phyloP scores from a whole-genome alignment of 345 rosid species.

The Bretschneidera sinensis region DNA sequence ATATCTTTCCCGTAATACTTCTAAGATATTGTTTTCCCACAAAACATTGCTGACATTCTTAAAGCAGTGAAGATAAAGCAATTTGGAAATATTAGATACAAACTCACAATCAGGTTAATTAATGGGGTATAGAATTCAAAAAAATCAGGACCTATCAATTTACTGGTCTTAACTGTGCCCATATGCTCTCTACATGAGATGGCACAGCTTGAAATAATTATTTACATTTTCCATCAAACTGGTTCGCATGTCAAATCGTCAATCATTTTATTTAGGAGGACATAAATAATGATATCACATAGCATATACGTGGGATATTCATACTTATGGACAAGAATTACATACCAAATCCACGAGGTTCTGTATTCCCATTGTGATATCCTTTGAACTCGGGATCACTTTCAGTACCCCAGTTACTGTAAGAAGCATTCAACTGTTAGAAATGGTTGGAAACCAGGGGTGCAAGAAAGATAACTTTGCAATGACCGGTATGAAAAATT shows the following conservation, averaged over 20 bases:
- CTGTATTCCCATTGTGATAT: conserved; percentile 90
- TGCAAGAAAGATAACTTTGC: neutral
- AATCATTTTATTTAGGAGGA: neutral
- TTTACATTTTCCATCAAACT: neutral
- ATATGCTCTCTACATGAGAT: neutral
- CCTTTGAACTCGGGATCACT: conserved; percentile 86
- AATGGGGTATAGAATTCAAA: neutral
- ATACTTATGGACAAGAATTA: neutral
- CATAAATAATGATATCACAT: neutral
- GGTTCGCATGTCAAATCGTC: too few relatives aligned
- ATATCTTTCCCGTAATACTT: neutral
- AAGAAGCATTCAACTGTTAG: conserved; percentile 19
- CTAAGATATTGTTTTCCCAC: neutral
- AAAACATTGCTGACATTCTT: neutral
- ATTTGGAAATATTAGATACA: neutral
- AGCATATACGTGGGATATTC: neutral
- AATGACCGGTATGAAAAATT: neutral
- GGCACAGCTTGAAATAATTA: neutral
- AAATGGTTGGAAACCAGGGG: neutral
- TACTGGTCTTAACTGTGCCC: neutral
- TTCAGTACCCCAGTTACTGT: conserved; percentile 97
- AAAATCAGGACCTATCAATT: neutral
- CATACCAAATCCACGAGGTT: conserved; percentile 91
- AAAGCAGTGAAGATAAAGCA: neutral
- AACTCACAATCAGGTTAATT: neutral